Evolutionary conservation across 352 stramenopile genomes (phyloP), one percentile per base, ranked within the genome.

Genomic region (Phytophthora pistaciae): DNA sequence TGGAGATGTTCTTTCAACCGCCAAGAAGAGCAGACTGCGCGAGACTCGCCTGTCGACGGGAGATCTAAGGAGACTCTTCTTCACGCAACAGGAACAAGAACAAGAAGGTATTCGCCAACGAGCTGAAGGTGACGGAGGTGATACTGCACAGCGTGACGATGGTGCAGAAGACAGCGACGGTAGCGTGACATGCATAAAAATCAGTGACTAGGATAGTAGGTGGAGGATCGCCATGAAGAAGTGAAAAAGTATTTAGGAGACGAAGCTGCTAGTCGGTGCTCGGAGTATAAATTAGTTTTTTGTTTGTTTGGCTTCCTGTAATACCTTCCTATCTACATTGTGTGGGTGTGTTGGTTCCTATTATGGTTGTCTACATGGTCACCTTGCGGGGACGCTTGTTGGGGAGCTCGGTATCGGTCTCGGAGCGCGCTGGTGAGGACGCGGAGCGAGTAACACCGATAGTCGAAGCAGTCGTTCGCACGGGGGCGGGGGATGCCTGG

Each of bases 61-160:
- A 66, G 84, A 91, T 27, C 57, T 91, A 29, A 72, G 67, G 3
- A 74, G 71, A 53, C 59, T 91, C n/a, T 90, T 91, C 53, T 79
- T 82, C 55, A 82, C 76, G 16, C 75, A 83, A 29, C 66, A 80
- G 9, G 60, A 71, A 14, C 29, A 77, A 49, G 48, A 84, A 16
- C 56, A 66, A 21, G 56, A 66, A 58, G 33, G 27, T 44, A 18
- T 40, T 49, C 53, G 55, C 11, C 49, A 56, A 3, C 38, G 64
- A 20, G 55, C 61, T 31, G 40, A 56, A 31, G 52, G 38, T 59
- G 42, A 46, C 1, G 40, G 55, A 20, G 31, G 6, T 10, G 20
- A 29, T 53, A 23, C 16, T 23, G 42, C 14, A 20, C 52, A 33
- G 14, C 23, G 27, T 21, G 33, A 52, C 14, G 59, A 59, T 2